Evolutionary conservation across 2,329 filamentous ascomycete genomes (phyloP).

Genomic region (Fusarium succisae): DNA sequence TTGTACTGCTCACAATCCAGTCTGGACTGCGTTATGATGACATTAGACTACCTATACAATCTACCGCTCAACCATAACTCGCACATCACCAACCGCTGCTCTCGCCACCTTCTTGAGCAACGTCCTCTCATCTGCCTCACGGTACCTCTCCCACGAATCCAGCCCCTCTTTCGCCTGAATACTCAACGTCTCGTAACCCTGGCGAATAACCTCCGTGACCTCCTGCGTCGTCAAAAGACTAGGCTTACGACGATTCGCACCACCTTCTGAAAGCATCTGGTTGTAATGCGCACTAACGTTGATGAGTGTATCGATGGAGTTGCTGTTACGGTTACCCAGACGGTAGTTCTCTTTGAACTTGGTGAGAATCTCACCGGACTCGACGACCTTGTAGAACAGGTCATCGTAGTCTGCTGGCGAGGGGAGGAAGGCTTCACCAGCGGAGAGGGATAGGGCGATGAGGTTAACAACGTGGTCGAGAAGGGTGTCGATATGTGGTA

Average conservation of each 20-base stretch:
- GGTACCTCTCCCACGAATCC: constrained; percentile 85
- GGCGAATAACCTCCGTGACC: constrained; percentile 91
- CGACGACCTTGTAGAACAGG: constrained; percentile 97
- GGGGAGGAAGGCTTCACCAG: constrained; percentile 90
- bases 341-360: constrained; percentile 85
- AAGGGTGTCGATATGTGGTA: constrained; percentile 76
- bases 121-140: constrained; percentile 85
- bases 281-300: constrained; percentile 89
- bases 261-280: constrained; percentile 73
- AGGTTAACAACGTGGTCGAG: constrained; percentile 83
- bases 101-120: constrained; percentile 89
- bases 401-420: constrained; percentile 91
- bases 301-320: constrained; percentile 85
- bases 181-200: constrained; percentile 93
- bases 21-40: background rate
- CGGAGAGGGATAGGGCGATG: constrained; percentile 82
- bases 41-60: constrained; percentile 6
- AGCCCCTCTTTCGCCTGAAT: constrained; percentile 89
- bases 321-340: constrained; percentile 65
- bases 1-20: background rate
- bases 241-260: constrained; percentile 54
- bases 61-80: constrained; percentile 57
- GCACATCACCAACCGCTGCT: constrained; percentile 73
- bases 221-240: constrained; percentile 83
- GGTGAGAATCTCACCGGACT: constrained; percentile 82